These are phyloP conservation scores for Alloteropsis semialata DNA, from an alignment of 176 grass and related monocot genomes.

Conservation along the genomic window DNA sequence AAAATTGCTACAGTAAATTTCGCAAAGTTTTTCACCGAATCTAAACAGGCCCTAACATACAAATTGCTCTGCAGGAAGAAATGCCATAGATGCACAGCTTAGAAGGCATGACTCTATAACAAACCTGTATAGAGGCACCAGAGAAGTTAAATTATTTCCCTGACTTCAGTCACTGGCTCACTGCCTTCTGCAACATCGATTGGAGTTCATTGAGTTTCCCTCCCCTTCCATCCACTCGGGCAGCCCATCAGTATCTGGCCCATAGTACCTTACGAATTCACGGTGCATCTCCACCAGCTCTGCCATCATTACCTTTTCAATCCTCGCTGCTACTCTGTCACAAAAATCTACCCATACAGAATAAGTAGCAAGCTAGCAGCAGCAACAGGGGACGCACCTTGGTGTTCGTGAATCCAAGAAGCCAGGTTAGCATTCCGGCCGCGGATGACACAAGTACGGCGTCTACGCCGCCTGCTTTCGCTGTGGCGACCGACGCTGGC, in stretches of 20 bases:
- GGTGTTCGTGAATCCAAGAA: constrained; percentile 41
- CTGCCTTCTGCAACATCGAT: constrained; percentile 32
- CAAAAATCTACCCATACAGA: constrained; percentile 57
- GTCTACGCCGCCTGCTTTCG: constrained; percentile 45
- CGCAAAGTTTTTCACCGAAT: no score
- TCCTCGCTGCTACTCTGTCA: constrained; percentile 60
- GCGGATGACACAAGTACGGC: constrained; percentile 76
- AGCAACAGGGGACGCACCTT: constrained; percentile 40
- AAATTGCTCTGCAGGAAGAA: not conserved
- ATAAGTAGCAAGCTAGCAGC: not conserved
- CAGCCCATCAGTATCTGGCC: constrained; percentile 32
- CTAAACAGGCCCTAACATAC: no score
- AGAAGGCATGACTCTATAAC: not conserved
- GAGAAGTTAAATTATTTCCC: constrained; percentile 35
- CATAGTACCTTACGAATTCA: constrained; percentile 75
- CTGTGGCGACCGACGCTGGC: constrained; percentile 37
- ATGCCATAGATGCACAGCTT: not conserved
- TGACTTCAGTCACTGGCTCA: constrained; percentile 43
- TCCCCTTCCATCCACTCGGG: constrained; percentile 82
- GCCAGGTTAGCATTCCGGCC: constrained; percentile 56
- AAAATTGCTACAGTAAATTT: no score
- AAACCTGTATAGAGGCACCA: constrained; percentile 84
- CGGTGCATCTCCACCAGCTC: constrained; percentile 74
- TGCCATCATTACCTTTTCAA: constrained; percentile 75
- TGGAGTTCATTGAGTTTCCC: constrained; percentile 40